Evolutionary conservation across 75 land plant genomes (phyloP), one percentile per base, ranked within the genome.

Genomic region (Cryptomeria japonica): DNA sequence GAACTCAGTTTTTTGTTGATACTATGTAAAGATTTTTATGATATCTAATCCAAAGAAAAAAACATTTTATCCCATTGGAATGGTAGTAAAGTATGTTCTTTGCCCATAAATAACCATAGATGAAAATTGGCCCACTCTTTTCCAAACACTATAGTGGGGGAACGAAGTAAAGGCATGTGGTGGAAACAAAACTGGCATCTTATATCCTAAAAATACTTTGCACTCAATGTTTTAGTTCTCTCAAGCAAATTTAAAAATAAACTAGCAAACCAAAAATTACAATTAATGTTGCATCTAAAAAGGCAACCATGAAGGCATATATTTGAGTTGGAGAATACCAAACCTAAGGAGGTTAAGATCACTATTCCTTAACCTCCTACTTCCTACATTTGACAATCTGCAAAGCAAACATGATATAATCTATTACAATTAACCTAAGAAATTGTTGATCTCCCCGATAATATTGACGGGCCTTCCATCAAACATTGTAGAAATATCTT

Each of bases 401-500:
- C 31, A 28, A 80, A 42, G n/a, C 44, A 12, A 28, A 44, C n/a
- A 22, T 3, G n/a, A 14, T 25, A n/a, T 28, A 2, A 80, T 80
- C 55, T 14, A 51, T 51, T 80, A 80, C 44, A 39, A 41, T 44
- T 80, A 25, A 42, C 87, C 91, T 47, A 97, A 88, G 84, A 96
- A 34, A 25, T 93, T 90, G 75, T 96, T 96, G 51, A 98, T 98
- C 90, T 96, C 96, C 72, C 99, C 99, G 55, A 96, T 95, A 10
- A 98, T 91, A 79, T 98, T 93, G 72, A 98, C 97, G 0, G 93
- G 96, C 83, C 99, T 91, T 87, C 98, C 99, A 89, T 94, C 94
- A 85, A 96, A 98, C 89, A 94, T 90, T 14, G 92, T 76, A 75
- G 99, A 98, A 13, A 98, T 87, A 61, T 90, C 92, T 51, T 88